These are phyloP conservation scores for Sclerotinia glacialis DNA, from an alignment of 2,329 filamentous ascomycete genomes.

Conservation along the genomic window DNA sequence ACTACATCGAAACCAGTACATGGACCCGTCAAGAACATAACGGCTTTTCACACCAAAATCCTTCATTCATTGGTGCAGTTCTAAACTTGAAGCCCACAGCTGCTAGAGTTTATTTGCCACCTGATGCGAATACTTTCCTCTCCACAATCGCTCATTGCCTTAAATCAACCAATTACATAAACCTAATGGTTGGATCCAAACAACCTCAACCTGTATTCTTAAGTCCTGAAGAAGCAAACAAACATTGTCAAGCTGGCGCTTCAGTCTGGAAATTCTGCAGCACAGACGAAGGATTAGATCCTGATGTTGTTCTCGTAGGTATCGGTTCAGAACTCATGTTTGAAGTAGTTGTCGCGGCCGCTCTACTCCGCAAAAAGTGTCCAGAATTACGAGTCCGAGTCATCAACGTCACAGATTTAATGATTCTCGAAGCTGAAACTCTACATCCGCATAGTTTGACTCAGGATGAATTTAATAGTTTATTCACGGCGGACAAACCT, in stretches of 20 bases:
- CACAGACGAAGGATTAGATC: constrained; percentile 52
- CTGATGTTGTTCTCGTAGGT: constrained; percentile 62
- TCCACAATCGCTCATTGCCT: constrained; percentile 62
- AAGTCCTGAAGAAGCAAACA: constrained; percentile 55
- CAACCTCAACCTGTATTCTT: constrained; percentile 63
- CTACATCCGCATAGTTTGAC: constrained; percentile 58
- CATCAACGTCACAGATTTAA: constrained; percentile 64
- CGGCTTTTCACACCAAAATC: constrained; percentile 67
- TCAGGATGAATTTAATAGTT: constrained; percentile 49
- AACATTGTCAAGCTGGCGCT: constrained; percentile 58
- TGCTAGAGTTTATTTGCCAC: constrained; percentile 63
- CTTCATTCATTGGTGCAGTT: constrained; percentile 64
- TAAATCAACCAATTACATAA: constrained; percentile 61
- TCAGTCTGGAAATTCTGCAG: constrained; percentile 62
- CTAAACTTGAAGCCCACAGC: constrained; percentile 60
- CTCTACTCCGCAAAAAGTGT: constrained; percentile 49
- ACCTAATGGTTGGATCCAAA: constrained; percentile 66
- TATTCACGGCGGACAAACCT: constrained; percentile 56
- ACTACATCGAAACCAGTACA: constrained; percentile 66
- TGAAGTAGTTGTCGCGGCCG: constrained; percentile 60
- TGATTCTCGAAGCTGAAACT: constrained; percentile 57
- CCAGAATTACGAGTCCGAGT: constrained; percentile 58
- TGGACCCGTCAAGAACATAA: constrained; percentile 69
- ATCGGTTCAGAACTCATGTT: constrained; percentile 66
- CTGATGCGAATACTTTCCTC: constrained; percentile 66